Conservation (phyloP, 345 rosid species). For the Pugionium dolabratum region DNA sequence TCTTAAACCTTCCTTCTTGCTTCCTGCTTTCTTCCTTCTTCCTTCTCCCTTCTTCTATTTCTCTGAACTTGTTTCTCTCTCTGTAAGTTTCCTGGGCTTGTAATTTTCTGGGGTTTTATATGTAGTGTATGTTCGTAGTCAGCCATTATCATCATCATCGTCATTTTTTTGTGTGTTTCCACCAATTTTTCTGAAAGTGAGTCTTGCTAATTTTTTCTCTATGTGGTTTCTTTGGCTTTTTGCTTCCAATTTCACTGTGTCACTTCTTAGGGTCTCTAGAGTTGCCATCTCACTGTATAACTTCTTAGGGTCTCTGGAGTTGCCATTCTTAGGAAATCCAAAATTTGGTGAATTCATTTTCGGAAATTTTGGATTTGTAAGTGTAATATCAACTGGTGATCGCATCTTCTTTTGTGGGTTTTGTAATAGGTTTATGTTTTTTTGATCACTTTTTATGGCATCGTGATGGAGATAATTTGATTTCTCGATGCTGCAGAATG, state of each 20-base stretch:
- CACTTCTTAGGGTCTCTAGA: not conserved
- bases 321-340: not conserved
- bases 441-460: not conserved
- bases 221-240: not conserved
- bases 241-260: conserved; percentile 27
- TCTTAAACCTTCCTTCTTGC: no score
- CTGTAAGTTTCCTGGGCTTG: conserved; percentile 15
- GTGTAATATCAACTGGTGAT: conserved; percentile 22
- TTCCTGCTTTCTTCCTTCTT: not conserved
- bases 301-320: no score
- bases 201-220: conserved; percentile 14
- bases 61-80: conserved; percentile 14
- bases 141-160: conserved; percentile 1
- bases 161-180: conserved; percentile 5
- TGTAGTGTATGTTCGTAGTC: conserved; percentile 5
- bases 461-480: conserved; percentile 3
- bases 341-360: not conserved
- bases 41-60: conserved; percentile 27
- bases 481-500: conserved; percentile 38
- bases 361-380: conserved; percentile 8
- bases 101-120: not conserved
- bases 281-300: conserved; percentile 6
- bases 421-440: not conserved
- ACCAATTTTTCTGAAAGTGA: conserved; percentile 20
- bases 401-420: conserved; percentile 7